A percentile compares a stretch with the other conserved stretches of the same genome.
Conservation (phyloP, 805 yeast species). For the Spathaspora arborariae region DNA sequence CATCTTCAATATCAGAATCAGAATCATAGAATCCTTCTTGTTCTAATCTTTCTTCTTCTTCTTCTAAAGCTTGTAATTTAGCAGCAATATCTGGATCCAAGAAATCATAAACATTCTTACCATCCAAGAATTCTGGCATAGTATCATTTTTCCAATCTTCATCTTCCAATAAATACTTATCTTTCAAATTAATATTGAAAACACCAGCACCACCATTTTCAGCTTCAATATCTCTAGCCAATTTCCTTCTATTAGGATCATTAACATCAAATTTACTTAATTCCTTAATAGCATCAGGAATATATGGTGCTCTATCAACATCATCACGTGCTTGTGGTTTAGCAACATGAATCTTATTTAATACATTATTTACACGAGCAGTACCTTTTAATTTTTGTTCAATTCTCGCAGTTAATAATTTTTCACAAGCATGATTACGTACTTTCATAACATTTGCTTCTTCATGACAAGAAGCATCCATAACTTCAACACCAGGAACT, state of each 20-base stretch:
- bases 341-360: slow-evolving; percentile 95
- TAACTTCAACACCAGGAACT: slow-evolving; percentile 81
- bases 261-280: slow-evolving; percentile 66
- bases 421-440: slow-evolving; percentile 96
- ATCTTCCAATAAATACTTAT: slow-evolving; percentile 85
- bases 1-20: slow-evolving; percentile 55
- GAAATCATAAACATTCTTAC: slow-evolving; percentile 96
- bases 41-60: slow-evolving; percentile 93
- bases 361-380: slow-evolving; percentile 80
- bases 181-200: slow-evolving; percentile 88
- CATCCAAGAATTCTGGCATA: slow-evolving; percentile 95
- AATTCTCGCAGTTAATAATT: slow-evolving; percentile 88
- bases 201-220: slow-evolving; percentile 99
- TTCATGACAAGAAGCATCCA: slow-evolving; percentile 89
- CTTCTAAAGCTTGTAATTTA: slow-evolving; percentile 91
- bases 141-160: slow-evolving; percentile 97
- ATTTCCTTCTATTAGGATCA: slow-evolving; percentile 77
- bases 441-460: slow-evolving; percentile 95
- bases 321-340: slow-evolving; percentile 88
- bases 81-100: slow-evolving; percentile 93
- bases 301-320: slow-evolving; percentile 68
- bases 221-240: slow-evolving; percentile 86
- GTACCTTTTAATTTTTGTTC: slow-evolving; percentile 95
- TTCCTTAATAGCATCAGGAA: slow-evolving; percentile 70
- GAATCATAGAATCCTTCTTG: slow-evolving; percentile 93